phyloP scores from a whole-genome alignment of 2,329 filamentous ascomycete genomes.

The Volutella citrinella region DNA sequence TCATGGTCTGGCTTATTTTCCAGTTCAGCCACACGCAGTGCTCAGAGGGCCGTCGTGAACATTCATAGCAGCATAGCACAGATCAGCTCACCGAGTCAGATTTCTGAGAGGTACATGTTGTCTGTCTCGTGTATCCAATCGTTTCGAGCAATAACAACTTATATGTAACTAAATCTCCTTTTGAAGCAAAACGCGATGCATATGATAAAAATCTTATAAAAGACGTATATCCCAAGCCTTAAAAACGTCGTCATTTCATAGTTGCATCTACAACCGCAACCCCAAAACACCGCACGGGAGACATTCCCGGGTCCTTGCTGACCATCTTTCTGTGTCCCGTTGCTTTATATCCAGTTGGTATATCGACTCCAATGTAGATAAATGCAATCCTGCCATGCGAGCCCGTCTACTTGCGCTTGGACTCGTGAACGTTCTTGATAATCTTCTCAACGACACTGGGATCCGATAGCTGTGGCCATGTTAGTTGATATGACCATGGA shows the following conservation, averaged over 20 bases:
- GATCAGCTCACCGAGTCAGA: too few species aligned
- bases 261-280: slow-evolving; percentile 20
- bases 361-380: slow-evolving; percentile 24
- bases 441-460: slow-evolving; percentile 87
- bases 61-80: too few species aligned
- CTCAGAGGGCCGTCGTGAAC: too few species aligned
- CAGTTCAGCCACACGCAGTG: too few species aligned
- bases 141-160: too few species aligned
- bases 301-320: slow-evolving; percentile 10
- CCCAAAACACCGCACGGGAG: slow-evolving; percentile 24
- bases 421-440: slow-evolving; percentile 72
- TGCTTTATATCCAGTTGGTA: slow-evolving; percentile 24
- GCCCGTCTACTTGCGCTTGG: slow-evolving; percentile 47
- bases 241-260: slow-evolving; percentile 17
- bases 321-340: slow-evolving; percentile 13
- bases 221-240: slow-evolving; percentile 16
- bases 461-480: slow-evolving; percentile 68
- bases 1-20: too few species aligned
- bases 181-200: slow-evolving; percentile 21
- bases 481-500: slow-evolving; percentile 12
- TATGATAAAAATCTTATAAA: slow-evolving; percentile 16
- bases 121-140: too few species aligned
- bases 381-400: slow-evolving; percentile 8
- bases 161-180: too few species aligned
- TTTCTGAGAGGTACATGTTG: too few species aligned